Evolutionary conservation across 805 yeast genomes (phyloP).

Genomic region (Brettanomyces sp.): DNA sequence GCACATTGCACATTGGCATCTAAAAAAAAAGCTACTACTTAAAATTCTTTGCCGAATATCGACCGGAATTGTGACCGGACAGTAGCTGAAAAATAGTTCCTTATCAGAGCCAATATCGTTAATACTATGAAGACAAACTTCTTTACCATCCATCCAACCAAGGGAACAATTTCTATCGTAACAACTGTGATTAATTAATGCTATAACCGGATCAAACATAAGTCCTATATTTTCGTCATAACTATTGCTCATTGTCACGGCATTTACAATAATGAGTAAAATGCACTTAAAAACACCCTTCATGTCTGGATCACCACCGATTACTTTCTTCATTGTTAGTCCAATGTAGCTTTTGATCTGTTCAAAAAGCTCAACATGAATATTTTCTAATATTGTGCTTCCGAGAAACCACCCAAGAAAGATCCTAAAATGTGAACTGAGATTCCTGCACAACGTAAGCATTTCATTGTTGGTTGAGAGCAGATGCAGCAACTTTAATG

Average conservation of each 20-base stretch:
- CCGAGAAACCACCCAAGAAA: constrained; percentile 3
- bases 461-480: not conserved
- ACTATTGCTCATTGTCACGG: constrained; percentile 19
- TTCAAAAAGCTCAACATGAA: constrained; percentile 9
- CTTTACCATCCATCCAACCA: constrained; percentile 12
- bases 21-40: constrained; percentile 24
- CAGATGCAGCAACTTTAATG: not conserved
- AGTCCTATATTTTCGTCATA: constrained; percentile 23
- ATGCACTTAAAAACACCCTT: constrained; percentile 11
- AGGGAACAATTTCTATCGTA: constrained; percentile 24
- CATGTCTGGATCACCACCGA: not conserved
- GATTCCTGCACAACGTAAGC: constrained; percentile 6
- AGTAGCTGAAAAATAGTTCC: constrained; percentile 26
- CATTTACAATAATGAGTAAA: constrained; percentile 21
- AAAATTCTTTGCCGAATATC: constrained; percentile 20
- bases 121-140: constrained; percentile 13
- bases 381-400: not conserved
- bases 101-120: constrained; percentile 13
- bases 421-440: constrained; percentile 16
- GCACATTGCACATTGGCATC: constrained; percentile 26
- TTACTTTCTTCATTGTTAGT: constrained; percentile 6
- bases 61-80: constrained; percentile 20
- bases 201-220: constrained; percentile 27
- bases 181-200: constrained; percentile 34
- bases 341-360: constrained; percentile 8